A percentile compares a stretch with the other conserved stretches of the same genome.
Evolutionary conservation across 768 basidiomycete species (phyloP).

Genomic region (Termitomyces sp.): DNA sequence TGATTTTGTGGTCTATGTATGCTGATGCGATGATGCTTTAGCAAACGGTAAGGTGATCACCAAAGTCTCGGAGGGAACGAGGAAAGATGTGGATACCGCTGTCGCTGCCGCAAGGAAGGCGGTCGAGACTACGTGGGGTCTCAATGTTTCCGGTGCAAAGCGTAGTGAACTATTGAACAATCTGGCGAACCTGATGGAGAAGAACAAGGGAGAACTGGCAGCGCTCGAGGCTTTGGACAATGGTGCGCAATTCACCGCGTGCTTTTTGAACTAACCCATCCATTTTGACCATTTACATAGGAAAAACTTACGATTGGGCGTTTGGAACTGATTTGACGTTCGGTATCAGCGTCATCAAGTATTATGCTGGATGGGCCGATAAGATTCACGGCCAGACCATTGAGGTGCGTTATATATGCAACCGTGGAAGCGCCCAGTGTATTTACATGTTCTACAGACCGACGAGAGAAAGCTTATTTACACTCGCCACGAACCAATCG

Average conservation of each 20-base stretch:
- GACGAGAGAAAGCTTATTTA: constrained; percentile 51
- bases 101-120: constrained; percentile 59
- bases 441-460: constrained; percentile 24
- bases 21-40: constrained; percentile 24
- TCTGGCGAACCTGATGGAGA: constrained; percentile 51
- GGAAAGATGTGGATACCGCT: constrained; percentile 74
- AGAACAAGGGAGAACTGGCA: constrained; percentile 43
- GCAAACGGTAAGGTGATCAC: constrained; percentile 64
- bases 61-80: constrained; percentile 54
- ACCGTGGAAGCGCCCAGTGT: background rate
- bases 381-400: constrained; percentile 52
- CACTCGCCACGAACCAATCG: constrained; percentile 62
- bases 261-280: background rate
- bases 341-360: constrained; percentile 39
- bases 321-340: constrained; percentile 22
- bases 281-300: constrained; percentile 10
- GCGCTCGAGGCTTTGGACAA: constrained; percentile 54
- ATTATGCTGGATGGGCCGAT: constrained; percentile 65
- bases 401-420: constrained; percentile 28
- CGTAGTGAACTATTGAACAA: constrained; percentile 44
- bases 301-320: constrained; percentile 30
- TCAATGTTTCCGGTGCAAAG: constrained; percentile 38
- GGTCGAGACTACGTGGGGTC: constrained; percentile 42
- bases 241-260: constrained; percentile 19
- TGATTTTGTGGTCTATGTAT: background rate